Percentiles rank a stretch among this genome's conserved stretches.
phyloP scores from a whole-genome alignment of 176 grass and related monocot species.

The maize (Zea mays) region Zm-B73-REFERENCE-NAM-5.0 NC_050101.1:124493501-124494000 shows the following conservation, averaged over 20 bases:
- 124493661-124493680: constrained; percentile 67
- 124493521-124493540: constrained; percentile 62
- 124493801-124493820: constrained; percentile 70
- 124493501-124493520: constrained; percentile 56
- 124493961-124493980: constrained; percentile 73
- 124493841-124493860: constrained; percentile 89
- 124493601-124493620: constrained; percentile 69
- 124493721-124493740: constrained; percentile 49
- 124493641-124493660: constrained; percentile 88
- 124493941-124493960: constrained; percentile 58
- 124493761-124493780: constrained; percentile 66
- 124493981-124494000: constrained; percentile 72
- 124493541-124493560: constrained; percentile 51
- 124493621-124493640: constrained; percentile 68
- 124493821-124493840: constrained; percentile 66
- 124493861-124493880: constrained; percentile 81
- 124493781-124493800: constrained; percentile 77
- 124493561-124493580: constrained; percentile 60
- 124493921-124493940: constrained; percentile 63
- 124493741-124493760: constrained; percentile 73
- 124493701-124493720: constrained; percentile 75
- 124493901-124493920: constrained; percentile 67
- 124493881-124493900: constrained; percentile 68
- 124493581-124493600: constrained; percentile 73
- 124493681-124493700: constrained; percentile 69